Evolutionary conservation across 2,329 filamentous ascomycete genomes (phyloP), one percentile per base, ranked within the genome.

Genomic region (Fusarium nematophilum): DNA sequence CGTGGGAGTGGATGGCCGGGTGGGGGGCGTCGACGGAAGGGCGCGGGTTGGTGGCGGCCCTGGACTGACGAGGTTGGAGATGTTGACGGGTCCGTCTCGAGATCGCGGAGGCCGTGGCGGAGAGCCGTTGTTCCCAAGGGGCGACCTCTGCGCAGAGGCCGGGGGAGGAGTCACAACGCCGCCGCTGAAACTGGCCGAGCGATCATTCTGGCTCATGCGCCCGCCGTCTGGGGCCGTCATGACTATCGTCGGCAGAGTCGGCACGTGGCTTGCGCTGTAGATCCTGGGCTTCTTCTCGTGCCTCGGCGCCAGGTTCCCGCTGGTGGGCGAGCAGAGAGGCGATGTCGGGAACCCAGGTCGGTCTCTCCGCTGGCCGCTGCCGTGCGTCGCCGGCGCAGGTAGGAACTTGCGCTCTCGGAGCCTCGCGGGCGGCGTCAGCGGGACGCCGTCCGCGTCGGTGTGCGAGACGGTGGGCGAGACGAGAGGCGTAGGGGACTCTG

Each of bases 321-420:
- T 72, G 1, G 73, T 75, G 0, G 77, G 74, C 0, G 74, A 65
- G 59, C 72, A 75, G 18, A 78, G 71, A 2, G 79, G 76, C 5
- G 76, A 77, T 5, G 74, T 57, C 0, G 77, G 75, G 34, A 79
- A 78, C 4, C 47, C 53, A 38, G 56, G 57, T 44, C 44, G 66
- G 0, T 70, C 68, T 9, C 15, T 21, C 14, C 33, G 42, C 9
- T 10, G 36, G 6, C 36, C 31, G 11, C 37, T 29, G 6, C n/a
- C n/a, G n/a, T 26, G 38, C 7, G 53, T 29, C 6, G 37, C 29
- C 5, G 52, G 30, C 3, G 66, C 46, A 2, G 78, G 72, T 14
- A 84, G 74, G 40, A 80, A 74, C 29, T 70, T 77, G 6, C 81
- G 76, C 44, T 83, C 80, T 45, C 78, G 75, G 2, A 85, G 75